These are phyloP conservation scores for Dactylella cylindrospora DNA, from an alignment of 2,329 filamentous ascomycete genomes.

Conservation along the genomic window DNA sequence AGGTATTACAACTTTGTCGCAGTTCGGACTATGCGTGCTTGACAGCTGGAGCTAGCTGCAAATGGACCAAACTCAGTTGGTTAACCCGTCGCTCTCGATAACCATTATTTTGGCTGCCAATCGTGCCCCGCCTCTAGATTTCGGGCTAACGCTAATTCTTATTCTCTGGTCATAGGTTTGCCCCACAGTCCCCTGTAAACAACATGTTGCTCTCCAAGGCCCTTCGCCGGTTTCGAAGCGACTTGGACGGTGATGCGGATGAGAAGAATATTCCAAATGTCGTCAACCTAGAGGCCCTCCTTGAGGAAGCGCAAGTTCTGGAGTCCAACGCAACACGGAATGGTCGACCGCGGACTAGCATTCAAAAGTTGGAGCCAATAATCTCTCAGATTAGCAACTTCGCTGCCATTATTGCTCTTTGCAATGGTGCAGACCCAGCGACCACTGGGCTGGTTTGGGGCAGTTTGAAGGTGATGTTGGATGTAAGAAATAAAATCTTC, in stretches of 20 bases:
- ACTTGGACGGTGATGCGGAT: conserved; percentile 1
- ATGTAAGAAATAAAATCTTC: conserved; percentile 46
- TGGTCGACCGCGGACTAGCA: not conserved
- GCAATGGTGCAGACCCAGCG: conserved; percentile 48
- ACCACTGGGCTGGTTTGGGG: conserved; percentile 50
- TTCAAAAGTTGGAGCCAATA: conserved; percentile 13
- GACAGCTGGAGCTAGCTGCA: no score
- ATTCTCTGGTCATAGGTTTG: no score
- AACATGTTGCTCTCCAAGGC: not conserved
- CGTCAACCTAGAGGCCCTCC: conserved; percentile 6
- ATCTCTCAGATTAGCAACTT: conserved; percentile 48
- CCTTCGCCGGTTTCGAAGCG: conserved; percentile 1
- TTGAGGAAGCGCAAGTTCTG: conserved; percentile 5
- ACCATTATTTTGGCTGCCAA: no score
- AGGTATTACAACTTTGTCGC: no score
- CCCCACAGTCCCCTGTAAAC: not conserved
- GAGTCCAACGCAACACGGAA: conserved; percentile 13
- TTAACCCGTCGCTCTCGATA: no score
- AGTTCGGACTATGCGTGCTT: no score
- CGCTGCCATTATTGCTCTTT: conserved; percentile 48
- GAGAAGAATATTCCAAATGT: conserved; percentile 6
- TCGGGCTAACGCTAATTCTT: no score
- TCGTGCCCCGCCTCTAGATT: no score
- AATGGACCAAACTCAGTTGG: no score
- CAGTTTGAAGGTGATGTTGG: conserved; percentile 49